Base-by-base conservation (phyloP, 169 alveolate species). In the Blepharisma undulans region DNA sequence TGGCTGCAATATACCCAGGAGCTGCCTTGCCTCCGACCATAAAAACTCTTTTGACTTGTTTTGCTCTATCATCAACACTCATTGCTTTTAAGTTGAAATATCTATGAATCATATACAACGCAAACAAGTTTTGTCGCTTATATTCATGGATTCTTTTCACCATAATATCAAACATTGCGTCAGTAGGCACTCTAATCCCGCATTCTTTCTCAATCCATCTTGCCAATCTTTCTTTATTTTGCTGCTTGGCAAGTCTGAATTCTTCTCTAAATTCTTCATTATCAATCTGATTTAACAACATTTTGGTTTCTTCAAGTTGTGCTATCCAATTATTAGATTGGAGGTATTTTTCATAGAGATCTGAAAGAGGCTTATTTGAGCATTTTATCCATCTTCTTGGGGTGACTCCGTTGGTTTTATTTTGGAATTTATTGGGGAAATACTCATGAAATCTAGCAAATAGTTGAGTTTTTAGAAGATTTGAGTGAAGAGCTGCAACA, bases 361-460 rank as follows among this genome's bases (percentile, higher is more conserved):
- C 94, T n/a, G 98, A 94, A 30, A 98, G 95, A 80, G 97, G 96
- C 7, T 98, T 98, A 94, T 98, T 98, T 33, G 98, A 95, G 92
- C 99, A 97, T 90, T 97, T 96, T 36, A 98, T 95, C 98, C 99
- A 98, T 88, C 99, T 96, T 36, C 99, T 94, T 7, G 99, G 99
- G n/a, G 99, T 98, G 27, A 98, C 99, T 25, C 99, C 99, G 94
- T 98, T 98, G 48, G 99, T 98, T 86, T 96, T 97, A 91, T 98
- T 98, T 72, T 94, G 92, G 92, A 98, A 94, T 92, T 97, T 98
- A 82, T 97, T 96, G 19, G 98, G 98, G 92, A 94, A 97, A 89
- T 92, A 95, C 88, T 97, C 98, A 92, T 95, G 95, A 94, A 98
- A 98, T 79, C 97, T 98, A 36, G 97, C 96, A 92, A 98, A 98